phyloP scores from a whole-genome alignment of 208 protist genomes.

The Herpetomonas samuelpessoai region DNA sequence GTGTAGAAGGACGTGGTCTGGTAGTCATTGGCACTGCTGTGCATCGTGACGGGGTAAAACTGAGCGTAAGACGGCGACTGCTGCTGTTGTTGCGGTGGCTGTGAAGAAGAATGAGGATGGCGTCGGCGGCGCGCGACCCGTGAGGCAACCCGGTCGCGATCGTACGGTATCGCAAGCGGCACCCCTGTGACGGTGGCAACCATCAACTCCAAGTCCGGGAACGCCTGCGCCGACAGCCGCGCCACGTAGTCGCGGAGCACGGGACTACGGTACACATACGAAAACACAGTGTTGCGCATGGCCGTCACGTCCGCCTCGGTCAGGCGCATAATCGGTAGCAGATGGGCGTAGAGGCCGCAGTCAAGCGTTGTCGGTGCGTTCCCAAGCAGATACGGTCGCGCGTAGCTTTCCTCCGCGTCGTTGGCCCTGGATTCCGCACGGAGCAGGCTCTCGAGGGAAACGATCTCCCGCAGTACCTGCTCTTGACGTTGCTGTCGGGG shows the following conservation, averaged over 20 bases:
- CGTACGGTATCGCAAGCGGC: conserved; percentile 10
- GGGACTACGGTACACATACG: conserved; percentile 30
- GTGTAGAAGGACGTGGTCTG: no score
- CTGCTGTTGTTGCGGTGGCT: not conserved
- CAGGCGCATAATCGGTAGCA: conserved; percentile 41
- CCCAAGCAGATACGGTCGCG: conserved; percentile 34
- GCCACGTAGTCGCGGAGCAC: conserved; percentile 26
- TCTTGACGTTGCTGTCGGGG: conserved; percentile 31
- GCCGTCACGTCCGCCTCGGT: conserved; percentile 18
- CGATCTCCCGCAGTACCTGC: conserved; percentile 27
- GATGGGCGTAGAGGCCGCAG: conserved; percentile 50
- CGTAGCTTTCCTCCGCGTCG: not conserved
- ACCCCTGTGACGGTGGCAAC: conserved; percentile 14
- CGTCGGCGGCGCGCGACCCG: not conserved
- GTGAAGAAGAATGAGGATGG: not conserved
- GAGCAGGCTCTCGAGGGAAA: conserved; percentile 40
- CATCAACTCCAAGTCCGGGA: conserved; percentile 45
- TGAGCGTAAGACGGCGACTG: no score
- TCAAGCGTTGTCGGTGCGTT: conserved; percentile 33
- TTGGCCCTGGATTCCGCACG: conserved; percentile 4
- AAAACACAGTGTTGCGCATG: conserved; percentile 31
- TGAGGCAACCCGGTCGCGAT: not conserved
- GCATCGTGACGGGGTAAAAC: no score
- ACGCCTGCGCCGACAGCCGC: conserved; percentile 25
- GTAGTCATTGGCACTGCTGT: no score